Conservation (phyloP, 495 filamentous ascomycete species). For the Trichoderma gamsii region DNA sequence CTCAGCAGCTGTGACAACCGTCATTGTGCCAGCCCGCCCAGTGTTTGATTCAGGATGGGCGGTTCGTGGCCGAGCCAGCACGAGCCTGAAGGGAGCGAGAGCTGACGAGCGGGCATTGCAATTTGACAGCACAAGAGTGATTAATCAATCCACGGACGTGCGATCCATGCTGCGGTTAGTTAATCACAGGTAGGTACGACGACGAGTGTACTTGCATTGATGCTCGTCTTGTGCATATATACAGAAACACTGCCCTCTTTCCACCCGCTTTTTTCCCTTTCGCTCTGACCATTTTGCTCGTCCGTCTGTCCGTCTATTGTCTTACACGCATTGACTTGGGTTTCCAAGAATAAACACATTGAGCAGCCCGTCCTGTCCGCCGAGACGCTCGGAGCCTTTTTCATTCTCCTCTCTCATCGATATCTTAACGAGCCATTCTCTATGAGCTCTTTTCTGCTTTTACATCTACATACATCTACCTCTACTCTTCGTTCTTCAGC, state of each 20-base stretch:
- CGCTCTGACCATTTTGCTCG: not conserved
- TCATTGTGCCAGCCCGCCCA: slow-evolving; percentile 7
- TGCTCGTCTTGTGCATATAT: not conserved
- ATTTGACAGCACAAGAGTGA: not conserved
- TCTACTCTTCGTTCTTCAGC: no score
- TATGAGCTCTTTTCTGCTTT: not conserved
- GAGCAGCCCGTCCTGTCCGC: not conserved
- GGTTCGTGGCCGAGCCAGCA: not conserved
- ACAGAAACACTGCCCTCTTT: slow-evolving; percentile 8
- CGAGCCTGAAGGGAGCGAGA: not conserved
- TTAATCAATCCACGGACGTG: no score
- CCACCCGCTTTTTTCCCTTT: not conserved
- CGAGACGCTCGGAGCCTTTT: slow-evolving; percentile 1
- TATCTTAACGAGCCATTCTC: not conserved
- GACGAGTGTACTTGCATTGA: no score
- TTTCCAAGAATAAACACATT: not conserved
- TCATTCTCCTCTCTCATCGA: not conserved
- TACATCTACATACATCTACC: no score
- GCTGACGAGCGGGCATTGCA: not conserved
- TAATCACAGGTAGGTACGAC: no score
- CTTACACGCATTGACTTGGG: slow-evolving; percentile 1
- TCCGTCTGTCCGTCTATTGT: not conserved
- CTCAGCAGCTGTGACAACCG: slow-evolving; percentile 7
- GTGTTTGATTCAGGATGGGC: slow-evolving; percentile 8
- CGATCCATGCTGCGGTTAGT: no score